Conservation (phyloP, 2,329 filamentous ascomycete genomes). For the Colletotrichum sp. region DNA sequence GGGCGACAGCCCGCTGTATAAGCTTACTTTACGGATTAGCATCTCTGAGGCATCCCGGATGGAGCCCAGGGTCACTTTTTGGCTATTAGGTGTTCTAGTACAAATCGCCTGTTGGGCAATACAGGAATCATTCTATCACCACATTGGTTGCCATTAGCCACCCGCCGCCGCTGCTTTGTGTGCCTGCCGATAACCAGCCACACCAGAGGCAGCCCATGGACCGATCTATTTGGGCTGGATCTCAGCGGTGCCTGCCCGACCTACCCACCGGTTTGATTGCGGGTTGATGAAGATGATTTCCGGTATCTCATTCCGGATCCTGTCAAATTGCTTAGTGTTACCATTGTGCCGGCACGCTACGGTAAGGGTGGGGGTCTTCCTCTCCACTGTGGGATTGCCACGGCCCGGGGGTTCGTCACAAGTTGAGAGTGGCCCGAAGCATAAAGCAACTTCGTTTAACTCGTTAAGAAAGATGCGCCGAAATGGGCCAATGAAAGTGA, state of each 20-base stretch:
- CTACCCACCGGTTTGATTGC: conserved; percentile 6
- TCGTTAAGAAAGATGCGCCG: background rate
- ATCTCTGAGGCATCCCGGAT: background rate
- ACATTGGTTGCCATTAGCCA: background rate
- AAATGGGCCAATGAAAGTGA: background rate
- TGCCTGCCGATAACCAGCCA: background rate
- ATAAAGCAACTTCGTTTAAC: conserved; percentile 3
- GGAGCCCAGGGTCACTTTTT: background rate
- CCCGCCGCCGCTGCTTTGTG: background rate
- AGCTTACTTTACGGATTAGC: conserved; percentile 7
- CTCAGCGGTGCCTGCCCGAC: background rate
- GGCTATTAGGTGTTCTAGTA: background rate
- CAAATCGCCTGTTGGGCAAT: background rate
- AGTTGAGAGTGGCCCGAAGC: background rate
- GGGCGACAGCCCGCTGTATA: conserved; percentile 12
- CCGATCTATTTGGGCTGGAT: background rate
- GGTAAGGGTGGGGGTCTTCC: background rate
- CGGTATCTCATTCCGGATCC: background rate
- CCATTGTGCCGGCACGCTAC: conserved; percentile 1
- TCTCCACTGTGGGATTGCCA: background rate
- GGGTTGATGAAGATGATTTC: background rate
- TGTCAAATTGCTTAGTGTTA: conserved; percentile 17
- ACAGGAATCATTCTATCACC: background rate
- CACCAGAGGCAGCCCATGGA: background rate
- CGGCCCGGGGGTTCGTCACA: background rate